Evolutionary conservation across 805 yeast genomes (phyloP).

Genomic region (Ogataea henricii): DNA sequence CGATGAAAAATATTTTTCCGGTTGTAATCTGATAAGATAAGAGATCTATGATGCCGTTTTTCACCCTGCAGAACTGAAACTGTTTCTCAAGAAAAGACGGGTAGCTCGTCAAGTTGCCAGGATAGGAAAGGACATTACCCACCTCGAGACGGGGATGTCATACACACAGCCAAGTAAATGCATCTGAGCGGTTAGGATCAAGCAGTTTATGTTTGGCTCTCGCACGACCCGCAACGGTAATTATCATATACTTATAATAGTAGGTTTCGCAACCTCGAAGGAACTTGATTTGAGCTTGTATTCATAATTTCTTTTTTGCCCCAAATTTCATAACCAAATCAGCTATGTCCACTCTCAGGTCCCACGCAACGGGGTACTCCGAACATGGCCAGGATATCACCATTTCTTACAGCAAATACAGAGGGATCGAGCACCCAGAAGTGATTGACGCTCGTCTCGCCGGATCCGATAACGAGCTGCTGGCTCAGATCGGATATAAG

Average conservation of each 20-base stretch:
- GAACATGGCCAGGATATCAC: slow-evolving; percentile 19
- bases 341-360: slow-evolving; percentile 2
- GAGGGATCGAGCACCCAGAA: slow-evolving; percentile 17
- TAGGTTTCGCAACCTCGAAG: not conserved
- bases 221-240: not conserved
- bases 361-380: slow-evolving; percentile 2
- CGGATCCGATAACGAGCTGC: slow-evolving; percentile 35
- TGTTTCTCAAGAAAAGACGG: not conserved
- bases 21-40: slow-evolving; percentile 2
- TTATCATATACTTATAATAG: slow-evolving; percentile 1
- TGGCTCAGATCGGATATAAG: slow-evolving; percentile 61
- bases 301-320: not conserved
- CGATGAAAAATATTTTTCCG: not conserved
- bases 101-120: slow-evolving; percentile 10
- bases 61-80: not conserved
- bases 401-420: slow-evolving; percentile 19
- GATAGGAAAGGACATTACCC: slow-evolving; percentile 1
- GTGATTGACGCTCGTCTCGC: slow-evolving; percentile 33
- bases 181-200: not conserved
- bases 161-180: not conserved
- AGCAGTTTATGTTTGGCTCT: not conserved
- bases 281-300: not conserved
- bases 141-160: not conserved
- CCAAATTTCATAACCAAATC: not conserved
- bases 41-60: slow-evolving; percentile 1